These are phyloP conservation scores for Insectozyma bohioensis DNA, from an alignment of 1,139 yeast genomes.

Conservation along the genomic window DNA sequence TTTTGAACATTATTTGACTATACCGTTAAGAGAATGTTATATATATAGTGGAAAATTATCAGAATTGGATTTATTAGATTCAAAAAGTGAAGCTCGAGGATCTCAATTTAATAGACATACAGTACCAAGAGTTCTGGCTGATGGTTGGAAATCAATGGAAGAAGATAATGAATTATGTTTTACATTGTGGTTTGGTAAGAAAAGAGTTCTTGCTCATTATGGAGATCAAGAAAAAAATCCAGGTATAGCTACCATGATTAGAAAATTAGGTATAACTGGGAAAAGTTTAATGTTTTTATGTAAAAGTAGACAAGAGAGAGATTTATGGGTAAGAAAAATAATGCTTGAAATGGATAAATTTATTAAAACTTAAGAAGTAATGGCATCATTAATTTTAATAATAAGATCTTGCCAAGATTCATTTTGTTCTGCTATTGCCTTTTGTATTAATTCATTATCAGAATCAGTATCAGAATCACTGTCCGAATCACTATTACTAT, in stretches of 20 bases:
- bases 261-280: slow-evolving; percentile 68
- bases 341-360: slow-evolving; percentile 62
- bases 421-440: slow-evolving; percentile 4
- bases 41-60: slow-evolving; percentile 72
- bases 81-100: slow-evolving; percentile 45
- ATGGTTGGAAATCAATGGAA: slow-evolving; percentile 84
- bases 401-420: slow-evolving; percentile 10
- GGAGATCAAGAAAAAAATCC: slow-evolving; percentile 32
- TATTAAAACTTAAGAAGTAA: slow-evolving; percentile 8
- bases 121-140: slow-evolving; percentile 70
- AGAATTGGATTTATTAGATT: slow-evolving; percentile 52
- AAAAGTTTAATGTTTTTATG: slow-evolving; percentile 74
- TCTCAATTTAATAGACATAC: slow-evolving; percentile 56
- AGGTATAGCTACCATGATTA: slow-evolving; percentile 40
- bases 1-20: slow-evolving; percentile 51
- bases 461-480: slow-evolving; percentile 12
- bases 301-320: slow-evolving; percentile 78
- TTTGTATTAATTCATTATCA: slow-evolving; percentile 11
- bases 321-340: slow-evolving; percentile 73
- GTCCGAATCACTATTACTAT: not conserved
- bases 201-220: slow-evolving; percentile 37
- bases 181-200: slow-evolving; percentile 79
- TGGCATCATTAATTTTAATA: slow-evolving; percentile 9
- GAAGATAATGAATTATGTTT: slow-evolving; percentile 73
- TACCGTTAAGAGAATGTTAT: slow-evolving; percentile 68